Base-by-base conservation (phyloP, 2,329 filamentous ascomycete species). In the Verticillium albo-atrum region DNA sequence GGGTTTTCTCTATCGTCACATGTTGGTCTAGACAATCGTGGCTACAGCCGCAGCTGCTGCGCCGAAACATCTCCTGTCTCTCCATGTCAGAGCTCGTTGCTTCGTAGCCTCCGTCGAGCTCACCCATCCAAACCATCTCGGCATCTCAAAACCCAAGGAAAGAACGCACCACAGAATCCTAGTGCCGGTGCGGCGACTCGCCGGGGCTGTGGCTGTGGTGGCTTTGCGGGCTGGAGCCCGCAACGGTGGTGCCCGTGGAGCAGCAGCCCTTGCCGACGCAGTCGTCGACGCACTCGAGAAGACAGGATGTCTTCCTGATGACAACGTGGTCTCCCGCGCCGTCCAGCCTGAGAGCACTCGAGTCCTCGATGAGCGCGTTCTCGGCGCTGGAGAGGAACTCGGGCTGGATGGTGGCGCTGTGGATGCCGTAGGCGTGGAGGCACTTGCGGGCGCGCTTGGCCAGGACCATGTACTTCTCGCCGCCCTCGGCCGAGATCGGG, bases 381-480 rank as follows among this genome's bases (percentile, higher is more conserved):
- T 57, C 25, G 27, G 47, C 55, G 54, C 32, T 32, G 15, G 71
- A 66, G 27, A 85, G 72, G 66, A 88, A 99, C 74, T 99, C 95
- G 6, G 95, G 95, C 75, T 99, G 95, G 67, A 99, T 98, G 14
- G 95, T 99, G 35, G 92, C 94, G 37, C 91, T 96, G 78, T 99
- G 95, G 65, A 99, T 98, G 59, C 95, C 94, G 68, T 96, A 97
- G 35, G 87, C 93, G 74, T 99, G 95, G 3, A 99, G 86, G 69
- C 95, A 99, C 69, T 88, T 88, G 54, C 93, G 85, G 20, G 96
- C 90, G 59, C 89, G 87, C 61, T 86, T 87, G 23, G 94, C 92
- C 42, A 99, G 83, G 64, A 88, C 84, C 94, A 99, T 99, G 77
- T 98, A 99, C 68, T 89, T 87, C 69, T 85, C 83, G 47, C 85